Evolutionary conservation across 2,329 filamentous ascomycete species (phyloP), one percentile per base, ranked within the genome.

Genomic region (Colletotrichum sidae): DNA sequence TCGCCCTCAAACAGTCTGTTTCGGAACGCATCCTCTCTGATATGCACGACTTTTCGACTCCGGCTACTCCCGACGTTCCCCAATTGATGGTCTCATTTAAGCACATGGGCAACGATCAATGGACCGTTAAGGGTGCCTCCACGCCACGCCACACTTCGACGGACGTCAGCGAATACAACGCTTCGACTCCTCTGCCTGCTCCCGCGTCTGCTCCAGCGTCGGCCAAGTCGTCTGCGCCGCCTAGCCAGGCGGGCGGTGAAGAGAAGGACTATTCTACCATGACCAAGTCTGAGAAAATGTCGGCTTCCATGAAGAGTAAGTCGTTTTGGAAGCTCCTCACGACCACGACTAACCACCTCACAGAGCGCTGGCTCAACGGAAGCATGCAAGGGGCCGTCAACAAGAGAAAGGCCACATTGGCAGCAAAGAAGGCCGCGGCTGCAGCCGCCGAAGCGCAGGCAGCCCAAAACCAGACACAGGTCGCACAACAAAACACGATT

Each of bases 211-310:
- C 65, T n/a, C 67, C 65, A 2, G 45, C 61, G 9, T 68, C 67
- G 7, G 57, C 67, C 25, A 59, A 67, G 46, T 65, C 65, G 3
- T 69, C 65, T 0, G 65, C 67, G 1, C 56, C 67, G 12, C 60
- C 67, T 12, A 69, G 67, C 58, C 67, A 68, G 42, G 61, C 61
- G 4, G 65, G 57, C 11, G 64, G 55, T 12, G 80, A 82, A 34
- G 80, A 83, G 63, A 88, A 88, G 76, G 84, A 87, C 56, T 88
- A 88, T 70, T 83, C 83, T 41, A 80, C 83, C 47, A 88, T 88
- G 86, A 88, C 85, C 52, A 89, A 89, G 77, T 87, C 85, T 37
- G 86, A 89, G 76, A 89, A 89, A 80, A 88, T 89, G 86, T 87
- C 84, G n/a, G 82, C 82, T 15, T 88, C 86, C 3, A 89, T 89